Conservation (phyloP, 495 filamentous ascomycete genomes). For the Penicillium tannophilum region DNA sequence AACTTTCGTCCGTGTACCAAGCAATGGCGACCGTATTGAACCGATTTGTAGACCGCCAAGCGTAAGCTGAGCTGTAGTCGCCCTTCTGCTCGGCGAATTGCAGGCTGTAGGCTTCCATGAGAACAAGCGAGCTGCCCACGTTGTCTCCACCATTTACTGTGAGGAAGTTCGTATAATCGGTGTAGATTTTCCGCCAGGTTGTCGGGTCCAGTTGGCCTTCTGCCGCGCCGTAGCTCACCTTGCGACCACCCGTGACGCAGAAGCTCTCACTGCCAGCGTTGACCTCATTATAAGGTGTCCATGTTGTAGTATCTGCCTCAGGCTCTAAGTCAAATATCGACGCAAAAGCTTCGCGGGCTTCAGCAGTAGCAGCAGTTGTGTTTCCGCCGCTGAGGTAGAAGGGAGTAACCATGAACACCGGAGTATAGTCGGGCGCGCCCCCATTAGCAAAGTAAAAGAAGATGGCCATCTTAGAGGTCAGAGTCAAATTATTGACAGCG, state of each 20-base stretch:
- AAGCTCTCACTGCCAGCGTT: neutral
- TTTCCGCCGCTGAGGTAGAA: neutral
- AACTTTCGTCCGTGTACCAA: neutral
- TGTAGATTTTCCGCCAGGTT: neutral
- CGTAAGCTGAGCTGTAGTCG: neutral
- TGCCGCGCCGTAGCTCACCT: neutral
- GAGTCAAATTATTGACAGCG: neutral
- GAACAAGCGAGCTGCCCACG: neutral
- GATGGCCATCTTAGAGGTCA: neutral
- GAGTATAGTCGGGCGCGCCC: neutral
- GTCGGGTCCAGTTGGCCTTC: neutral
- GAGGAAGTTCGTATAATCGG: neutral
- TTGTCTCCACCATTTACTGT: neutral
- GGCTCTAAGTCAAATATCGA: neutral
- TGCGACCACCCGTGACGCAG: neutral
- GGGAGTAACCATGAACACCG: neutral
- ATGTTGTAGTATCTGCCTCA: neutral
- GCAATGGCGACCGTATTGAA: constrained; percentile 3
- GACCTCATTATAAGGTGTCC: neutral
- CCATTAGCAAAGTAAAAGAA: neutral
- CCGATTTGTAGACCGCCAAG: neutral
- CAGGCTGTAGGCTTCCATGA: constrained; percentile 4
- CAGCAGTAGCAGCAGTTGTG: neutral
- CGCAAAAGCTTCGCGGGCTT: neutral
- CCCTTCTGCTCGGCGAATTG: neutral